Conservation (phyloP, 805 yeast genomes). For the Nakazawaea wyomingensis region DNA sequence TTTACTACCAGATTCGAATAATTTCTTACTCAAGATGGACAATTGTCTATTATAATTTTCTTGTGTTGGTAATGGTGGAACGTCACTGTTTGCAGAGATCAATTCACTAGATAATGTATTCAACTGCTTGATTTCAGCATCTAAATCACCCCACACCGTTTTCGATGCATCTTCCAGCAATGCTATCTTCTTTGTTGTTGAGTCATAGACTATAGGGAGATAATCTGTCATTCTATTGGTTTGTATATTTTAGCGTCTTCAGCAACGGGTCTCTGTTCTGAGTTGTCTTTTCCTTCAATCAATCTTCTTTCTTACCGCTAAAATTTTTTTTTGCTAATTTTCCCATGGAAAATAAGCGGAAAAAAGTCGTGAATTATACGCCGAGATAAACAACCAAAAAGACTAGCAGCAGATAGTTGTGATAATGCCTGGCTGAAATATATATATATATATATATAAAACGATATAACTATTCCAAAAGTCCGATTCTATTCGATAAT, state of each 20-base stretch:
- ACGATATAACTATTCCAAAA: no score
- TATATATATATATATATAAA: no score
- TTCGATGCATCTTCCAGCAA: conserved; percentile 19
- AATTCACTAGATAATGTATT: conserved; percentile 35
- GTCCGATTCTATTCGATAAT: no score
- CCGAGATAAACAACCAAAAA: no score
- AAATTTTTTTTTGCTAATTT: no score
- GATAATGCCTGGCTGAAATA: no score
- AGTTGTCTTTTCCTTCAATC: no score
- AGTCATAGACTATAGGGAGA: conserved; percentile 26
- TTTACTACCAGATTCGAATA: conserved; percentile 59
- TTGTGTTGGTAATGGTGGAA: conserved; percentile 51
- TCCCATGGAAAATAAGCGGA: neutral
- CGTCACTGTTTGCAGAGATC: conserved; percentile 38
- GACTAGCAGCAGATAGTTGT: no score
- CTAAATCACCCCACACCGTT: conserved; percentile 19
- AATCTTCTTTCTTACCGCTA: no score
- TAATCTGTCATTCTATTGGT: neutral
- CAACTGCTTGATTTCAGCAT: conserved; percentile 27
- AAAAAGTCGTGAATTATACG: conserved; percentile 4
- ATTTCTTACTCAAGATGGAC: conserved; percentile 55
- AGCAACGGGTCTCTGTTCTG: no score
- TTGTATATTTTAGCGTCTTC: no score
- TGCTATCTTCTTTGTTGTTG: conserved; percentile 24
- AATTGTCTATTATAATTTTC: conserved; percentile 51